phyloP scores from a whole-genome alignment of 108 stramenopile genomes.

The Fragilariopsis cylindrus region DNA sequence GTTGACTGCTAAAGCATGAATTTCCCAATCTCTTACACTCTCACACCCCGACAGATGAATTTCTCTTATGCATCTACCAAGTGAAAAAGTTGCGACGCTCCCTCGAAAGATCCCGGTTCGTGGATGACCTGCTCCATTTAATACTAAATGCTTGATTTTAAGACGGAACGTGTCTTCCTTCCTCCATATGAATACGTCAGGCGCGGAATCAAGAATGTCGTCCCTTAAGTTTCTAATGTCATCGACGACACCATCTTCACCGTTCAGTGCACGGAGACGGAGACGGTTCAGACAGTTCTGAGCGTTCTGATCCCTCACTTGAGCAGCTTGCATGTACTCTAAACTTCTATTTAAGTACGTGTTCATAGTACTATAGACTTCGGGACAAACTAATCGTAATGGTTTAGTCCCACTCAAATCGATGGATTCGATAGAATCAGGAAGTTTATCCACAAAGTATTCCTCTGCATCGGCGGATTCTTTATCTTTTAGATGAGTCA shows the following conservation, averaged over 20 bases:
- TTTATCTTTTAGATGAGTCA: constrained; percentile 13
- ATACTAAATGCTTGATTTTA: constrained; percentile 20
- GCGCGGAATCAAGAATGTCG: not conserved
- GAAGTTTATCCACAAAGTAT: constrained; percentile 15
- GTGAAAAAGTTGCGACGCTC: constrained; percentile 27
- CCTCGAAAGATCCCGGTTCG: constrained; percentile 21
- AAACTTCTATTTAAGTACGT: not conserved
- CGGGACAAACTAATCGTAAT: constrained; percentile 10
- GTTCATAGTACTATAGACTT: not conserved
- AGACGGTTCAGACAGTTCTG: not conserved
- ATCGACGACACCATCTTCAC: not conserved
- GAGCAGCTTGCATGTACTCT: constrained; percentile 6
- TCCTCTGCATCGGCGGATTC: not conserved
- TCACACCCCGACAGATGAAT: constrained; percentile 39
- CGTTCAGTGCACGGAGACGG: not conserved
- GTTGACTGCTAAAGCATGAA: constrained; percentile 31
- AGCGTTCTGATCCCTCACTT: not conserved
- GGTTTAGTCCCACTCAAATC: constrained; percentile 20
- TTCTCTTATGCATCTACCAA: constrained; percentile 30
- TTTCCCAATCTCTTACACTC: constrained; percentile 27
- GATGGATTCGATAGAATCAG: constrained; percentile 17
- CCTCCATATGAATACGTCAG: constrained; percentile 5
- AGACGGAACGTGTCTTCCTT: constrained; percentile 7
- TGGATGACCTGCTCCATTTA: constrained; percentile 22
- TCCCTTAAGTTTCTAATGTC: not conserved